Evolutionary conservation across 768 basidiomycete genomes (phyloP), one percentile per base, ranked within the genome.

Genomic region (Thelephora ganbajun): DNA sequence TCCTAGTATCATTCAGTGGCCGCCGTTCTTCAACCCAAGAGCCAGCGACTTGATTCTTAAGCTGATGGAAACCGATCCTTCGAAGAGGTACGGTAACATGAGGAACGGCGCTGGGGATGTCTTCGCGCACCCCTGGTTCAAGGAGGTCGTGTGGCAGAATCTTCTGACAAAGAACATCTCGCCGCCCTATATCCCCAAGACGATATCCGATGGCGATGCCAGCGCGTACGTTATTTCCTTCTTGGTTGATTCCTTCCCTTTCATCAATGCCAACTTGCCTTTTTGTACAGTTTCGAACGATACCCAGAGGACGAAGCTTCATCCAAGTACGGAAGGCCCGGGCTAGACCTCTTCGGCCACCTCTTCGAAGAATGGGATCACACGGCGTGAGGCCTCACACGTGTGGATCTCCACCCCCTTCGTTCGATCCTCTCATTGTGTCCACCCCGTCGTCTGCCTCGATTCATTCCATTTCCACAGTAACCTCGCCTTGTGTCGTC

Each of bases 141-240:
- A 76, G 36, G 92, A 97, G 65, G 92, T 97, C 18, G 83, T 90
- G 53, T 97, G 92, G 92, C 73, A 74, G 43, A 81, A 79, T 63
- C 65, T 97, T 46, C 74, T 72, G 56, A 71, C 72, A 43, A 71
- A 90, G 55, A 90, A 97, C 58, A 97, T 99, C 48, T 86, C 85
- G 12, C 88, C 96, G 19, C 96, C 96, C 2, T 99, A 96, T 66
- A 68, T 97, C 45, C 96, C 96, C 11, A 83, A 83, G 61, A 90
- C 97, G 43, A 75, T 69, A 33, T 83, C 90, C 7, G 96, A 97
- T 11, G 96, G 96, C 1, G 96, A 99, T 63, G 86, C 94, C 5
- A 91, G 87, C 78, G 85, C 85, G 84, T 88, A 60, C 63, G 85
- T 76, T 39, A 16, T 42, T 14, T 30, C 51, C 11, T 23, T 18